These are phyloP conservation scores for Coffea humblotiana DNA, from an alignment of 305 asterid species.

Conservation along the genomic window DNA sequence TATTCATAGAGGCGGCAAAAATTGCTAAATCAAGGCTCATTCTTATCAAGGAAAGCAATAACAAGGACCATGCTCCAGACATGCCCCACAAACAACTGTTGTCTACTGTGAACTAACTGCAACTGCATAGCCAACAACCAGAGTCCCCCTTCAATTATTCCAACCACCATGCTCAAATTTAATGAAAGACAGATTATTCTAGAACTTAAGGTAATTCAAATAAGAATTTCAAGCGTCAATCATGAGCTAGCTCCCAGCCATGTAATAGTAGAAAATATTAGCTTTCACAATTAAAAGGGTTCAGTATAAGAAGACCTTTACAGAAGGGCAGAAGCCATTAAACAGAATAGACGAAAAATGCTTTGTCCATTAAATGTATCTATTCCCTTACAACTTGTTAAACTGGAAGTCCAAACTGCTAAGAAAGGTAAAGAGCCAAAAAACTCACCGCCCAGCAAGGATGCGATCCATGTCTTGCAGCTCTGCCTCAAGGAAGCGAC, in stretches of 20 bases:
- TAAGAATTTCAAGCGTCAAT: slow-evolving; percentile 14
- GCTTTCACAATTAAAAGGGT: background rate
- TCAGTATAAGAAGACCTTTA: background rate
- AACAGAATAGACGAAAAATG: background rate
- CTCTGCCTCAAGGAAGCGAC: slow-evolving; percentile 98
- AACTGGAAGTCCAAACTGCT: background rate
- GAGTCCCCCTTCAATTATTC: slow-evolving; percentile 29
- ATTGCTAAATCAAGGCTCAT: slow-evolving; percentile 3
- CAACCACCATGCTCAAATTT: slow-evolving; percentile 40
- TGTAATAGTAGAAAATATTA: background rate
- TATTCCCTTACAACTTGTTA: background rate
- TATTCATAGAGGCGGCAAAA: background rate
- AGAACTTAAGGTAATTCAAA: slow-evolving; percentile 24
- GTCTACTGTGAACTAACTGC: slow-evolving; percentile 26
- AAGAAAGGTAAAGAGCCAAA: slow-evolving; percentile 1
- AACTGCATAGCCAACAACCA: slow-evolving; percentile 31
- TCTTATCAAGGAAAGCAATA: slow-evolving; percentile 27
- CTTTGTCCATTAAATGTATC: background rate
- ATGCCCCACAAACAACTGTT: slow-evolving; percentile 45
- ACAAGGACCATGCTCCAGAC: slow-evolving; percentile 20
- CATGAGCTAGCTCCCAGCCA: background rate
- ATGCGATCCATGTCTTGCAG: slow-evolving; percentile 93
- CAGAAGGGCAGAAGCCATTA: background rate
- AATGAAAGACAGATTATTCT: slow-evolving; percentile 30
- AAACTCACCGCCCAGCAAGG: slow-evolving; percentile 67